Evolutionary conservation across 805 yeast genomes (phyloP), one percentile per base, ranked within the genome.

Genomic region (Spathaspora hagerdaliae): DNA sequence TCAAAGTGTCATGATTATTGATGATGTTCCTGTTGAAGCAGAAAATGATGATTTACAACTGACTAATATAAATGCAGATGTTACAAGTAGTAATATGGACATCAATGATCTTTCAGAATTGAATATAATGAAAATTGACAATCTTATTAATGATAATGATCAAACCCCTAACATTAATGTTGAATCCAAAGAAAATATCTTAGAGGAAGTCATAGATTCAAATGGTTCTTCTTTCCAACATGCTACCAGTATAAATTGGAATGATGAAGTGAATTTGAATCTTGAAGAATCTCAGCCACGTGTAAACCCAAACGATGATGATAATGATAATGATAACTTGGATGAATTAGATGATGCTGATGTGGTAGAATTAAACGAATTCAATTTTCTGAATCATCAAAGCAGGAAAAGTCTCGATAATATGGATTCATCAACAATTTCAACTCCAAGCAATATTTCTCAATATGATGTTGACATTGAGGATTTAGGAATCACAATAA

Each of bases 221-320:
- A 56, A 59, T 31, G 59, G 58, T 37, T 49, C 56, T 13, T 65
- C 73, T 9, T 71, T 69, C 44, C 72, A 64, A 47, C 57, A 60
- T 44, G 67, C 73, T 9, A 56, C 66, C 3, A 69, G 74, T 49
- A 64, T 71, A 27, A 70, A 67, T 52, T 71, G 77, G 77, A 69
- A 69, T 49, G 73, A 69, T 37, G 69, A 61, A 24, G 65, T 56
- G 5, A 58, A 62, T 31, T 44, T 63, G 24, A 56, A 63, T 15
- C 50, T 65, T n/a, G 69, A 65, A 26, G 49, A 57, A 35, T 60
- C 69, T 3, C 12, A 43, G 8, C 12, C 9, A 29, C 9, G 32
- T 9, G 3, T 11, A 29, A 29, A 29, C 32, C 12, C 12, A 2
- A 29, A 11, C 12, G 40, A 35, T 11, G 40, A 36, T 3, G 13